Evolutionary conservation across 805 yeast genomes (phyloP).

Genomic region (Kodamaea hsintzibuensis): DNA sequence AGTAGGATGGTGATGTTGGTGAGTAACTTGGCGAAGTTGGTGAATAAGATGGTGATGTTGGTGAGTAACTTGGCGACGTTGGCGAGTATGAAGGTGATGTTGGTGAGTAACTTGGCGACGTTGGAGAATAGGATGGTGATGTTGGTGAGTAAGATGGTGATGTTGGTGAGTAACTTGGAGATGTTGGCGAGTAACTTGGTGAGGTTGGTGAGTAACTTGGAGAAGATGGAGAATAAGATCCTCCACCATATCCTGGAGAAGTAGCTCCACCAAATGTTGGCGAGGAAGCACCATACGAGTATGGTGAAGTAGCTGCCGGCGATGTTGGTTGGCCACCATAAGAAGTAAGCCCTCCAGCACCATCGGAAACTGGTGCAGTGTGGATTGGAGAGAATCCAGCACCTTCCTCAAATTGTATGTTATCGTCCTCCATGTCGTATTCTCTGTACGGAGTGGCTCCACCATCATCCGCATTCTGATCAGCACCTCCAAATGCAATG

Average conservation of each 20-base stretch:
- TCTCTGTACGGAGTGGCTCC: constrained; percentile 90
- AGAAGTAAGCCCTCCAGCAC: constrained; percentile 82
- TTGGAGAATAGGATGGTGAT: constrained; percentile 62
- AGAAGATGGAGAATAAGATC: constrained; percentile 61
- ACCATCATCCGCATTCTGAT: constrained; percentile 49
- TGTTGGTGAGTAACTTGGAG: constrained; percentile 61
- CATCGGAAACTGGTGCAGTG: constrained; percentile 76
- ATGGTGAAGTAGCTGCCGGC: constrained; percentile 57
- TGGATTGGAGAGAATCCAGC: constrained; percentile 93
- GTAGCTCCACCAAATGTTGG: constrained; percentile 53
- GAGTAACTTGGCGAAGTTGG: constrained; percentile 75
- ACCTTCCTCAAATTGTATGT: constrained; percentile 64
- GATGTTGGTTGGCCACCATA: constrained; percentile 69
- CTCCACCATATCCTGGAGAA: constrained; percentile 46
- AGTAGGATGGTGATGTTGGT: constrained; percentile 69
- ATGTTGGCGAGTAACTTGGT: constrained; percentile 75
- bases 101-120: constrained; percentile 71
- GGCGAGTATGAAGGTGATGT: constrained; percentile 82
- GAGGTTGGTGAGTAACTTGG: constrained; percentile 64
- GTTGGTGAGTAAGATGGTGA: constrained; percentile 65
- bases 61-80: constrained; percentile 44
- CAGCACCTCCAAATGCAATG: constrained; percentile 38
- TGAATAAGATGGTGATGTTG: constrained; percentile 56
- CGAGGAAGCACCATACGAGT: constrained; percentile 49
- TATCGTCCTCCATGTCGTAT: constrained; percentile 61